Base-by-base conservation (phyloP, 352 stramenopile species). In the Globisporangium parvum region DNA sequence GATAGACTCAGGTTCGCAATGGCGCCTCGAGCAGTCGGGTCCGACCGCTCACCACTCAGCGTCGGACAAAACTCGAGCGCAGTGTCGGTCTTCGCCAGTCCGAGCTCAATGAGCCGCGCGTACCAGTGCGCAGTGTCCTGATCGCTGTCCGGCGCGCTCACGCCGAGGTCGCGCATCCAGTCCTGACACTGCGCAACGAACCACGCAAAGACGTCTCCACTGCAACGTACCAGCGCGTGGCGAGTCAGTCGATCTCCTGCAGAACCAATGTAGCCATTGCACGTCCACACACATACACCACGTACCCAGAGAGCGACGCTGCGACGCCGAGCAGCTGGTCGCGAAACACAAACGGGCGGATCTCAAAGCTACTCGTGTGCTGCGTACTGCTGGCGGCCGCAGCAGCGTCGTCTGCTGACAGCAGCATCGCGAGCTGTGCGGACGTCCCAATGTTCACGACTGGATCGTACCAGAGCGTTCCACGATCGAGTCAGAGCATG, bases 391-490 rank as follows among this genome's bases (percentile, higher is more conserved):
- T 37, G 31, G 31, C 31, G 9, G 6, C 31, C 35, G 65, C 67
- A 15, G 47, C 57, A 39, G 74, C 57, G 39, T 80, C 69, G 31
- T 62, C 62, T 2, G 49, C 53, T 26, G 75, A 67, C 21, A 91
- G 51, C 20, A 93, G 57, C 67, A 91, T 78, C 15, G 79, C 79
- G 45, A 93, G 65, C 47, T 93, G 84, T 24, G 80, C 84, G 18
- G 84, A 93, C 15, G 84, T 93, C 17, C 84, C 84, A 24, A 93
- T 78, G 59, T 91, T 93, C 18, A 93, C 68, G 61, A 91, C 84
- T 91, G 53, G 53, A 37, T 17, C 17, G 21, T 28, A 17, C 37
- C 1, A 35, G 48, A 26, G 56, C 47, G 31, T 37, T 37, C 6
- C 4, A 12, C 6, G 31, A 37, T 37, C 31, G 31, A 37, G 31